phyloP scores from a whole-genome alignment of 1,284 basidiomycete species.

The Melampsora medusae region DNA sequence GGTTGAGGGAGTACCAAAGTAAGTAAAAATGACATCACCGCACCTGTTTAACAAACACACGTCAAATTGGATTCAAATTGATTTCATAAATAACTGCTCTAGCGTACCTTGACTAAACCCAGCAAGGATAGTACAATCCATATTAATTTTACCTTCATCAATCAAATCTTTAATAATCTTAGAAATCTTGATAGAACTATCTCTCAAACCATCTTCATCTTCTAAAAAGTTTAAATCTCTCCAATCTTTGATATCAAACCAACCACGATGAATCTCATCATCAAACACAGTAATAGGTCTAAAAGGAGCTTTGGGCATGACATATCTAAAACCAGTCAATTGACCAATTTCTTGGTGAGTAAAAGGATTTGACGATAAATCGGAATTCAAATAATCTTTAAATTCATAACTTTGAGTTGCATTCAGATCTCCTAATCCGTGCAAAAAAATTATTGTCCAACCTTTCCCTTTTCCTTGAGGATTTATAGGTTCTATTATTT shows the following conservation, averaged over 20 bases:
- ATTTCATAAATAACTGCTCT: background rate
- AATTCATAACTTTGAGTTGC: conserved; percentile 13
- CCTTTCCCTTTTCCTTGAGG: conserved; percentile 10
- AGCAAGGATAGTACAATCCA: conserved; percentile 23
- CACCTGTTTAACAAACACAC: conserved; percentile 3
- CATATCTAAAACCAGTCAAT: conserved; percentile 12
- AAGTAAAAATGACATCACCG: conserved; percentile 23
- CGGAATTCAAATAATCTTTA: conserved; percentile 10
- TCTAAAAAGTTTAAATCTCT: conserved; percentile 28
- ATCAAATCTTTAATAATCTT: conserved; percentile 10
- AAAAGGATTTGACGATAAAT: conserved; percentile 7
- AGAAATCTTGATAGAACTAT: conserved; percentile 18
- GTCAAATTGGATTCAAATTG: background rate
- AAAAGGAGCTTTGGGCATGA: conserved; percentile 25
- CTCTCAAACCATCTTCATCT: conserved; percentile 23
- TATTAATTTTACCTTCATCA: conserved; percentile 11
- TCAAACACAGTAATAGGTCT: conserved; percentile 25
- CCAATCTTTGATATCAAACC: conserved; percentile 39
- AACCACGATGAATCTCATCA: conserved; percentile 10
- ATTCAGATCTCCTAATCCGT: conserved; percentile 25
- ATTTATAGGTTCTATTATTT: conserved; percentile 8
- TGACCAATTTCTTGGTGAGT: background rate
- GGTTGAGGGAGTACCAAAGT: conserved; percentile 14
- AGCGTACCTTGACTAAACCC: conserved; percentile 33
- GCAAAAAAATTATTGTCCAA: conserved; percentile 25